phyloP scores from a whole-genome alignment of 1,139 yeast genomes.

The Scheffersomyces stambukii region DNA sequence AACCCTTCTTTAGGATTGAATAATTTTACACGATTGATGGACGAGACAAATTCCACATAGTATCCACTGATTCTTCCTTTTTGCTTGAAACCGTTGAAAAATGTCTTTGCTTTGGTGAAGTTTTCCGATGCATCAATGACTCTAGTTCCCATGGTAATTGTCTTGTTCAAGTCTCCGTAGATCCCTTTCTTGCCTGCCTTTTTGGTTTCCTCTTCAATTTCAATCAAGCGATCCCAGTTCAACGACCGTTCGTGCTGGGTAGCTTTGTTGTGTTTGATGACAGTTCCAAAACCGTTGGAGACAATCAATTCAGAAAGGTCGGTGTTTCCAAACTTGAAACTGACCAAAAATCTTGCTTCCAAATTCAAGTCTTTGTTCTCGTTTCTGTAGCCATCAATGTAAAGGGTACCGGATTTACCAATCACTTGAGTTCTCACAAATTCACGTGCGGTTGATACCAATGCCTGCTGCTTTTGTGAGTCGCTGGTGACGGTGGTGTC shows the following conservation, averaged over 20 bases:
- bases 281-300: constrained; percentile 69
- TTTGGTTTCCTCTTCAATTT: constrained; percentile 61
- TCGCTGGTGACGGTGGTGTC: constrained; percentile 52
- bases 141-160: constrained; percentile 50
- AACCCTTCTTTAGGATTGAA: constrained; percentile 69
- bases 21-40: constrained; percentile 65
- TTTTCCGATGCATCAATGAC: constrained; percentile 79
- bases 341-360: constrained; percentile 65
- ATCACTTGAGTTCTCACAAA: constrained; percentile 64
- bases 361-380: constrained; percentile 53
- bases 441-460: constrained; percentile 65
- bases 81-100: constrained; percentile 64
- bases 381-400: constrained; percentile 63
- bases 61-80: constrained; percentile 57
- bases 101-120: constrained; percentile 67
- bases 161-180: constrained; percentile 47
- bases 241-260: constrained; percentile 65
- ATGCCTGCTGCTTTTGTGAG: constrained; percentile 37
- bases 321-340: constrained; percentile 44
- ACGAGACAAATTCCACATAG: constrained; percentile 64
- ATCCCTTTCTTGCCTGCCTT: constrained; percentile 57
- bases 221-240: constrained; percentile 74
- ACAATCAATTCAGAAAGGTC: constrained; percentile 66
- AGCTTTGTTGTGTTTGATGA: constrained; percentile 71
- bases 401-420: constrained; percentile 62